Percentiles rank a stretch among this genome's conserved stretches.
phyloP scores from a whole-genome alignment of 345 rosid species.

The Rubroshorea leprosula region DNA sequence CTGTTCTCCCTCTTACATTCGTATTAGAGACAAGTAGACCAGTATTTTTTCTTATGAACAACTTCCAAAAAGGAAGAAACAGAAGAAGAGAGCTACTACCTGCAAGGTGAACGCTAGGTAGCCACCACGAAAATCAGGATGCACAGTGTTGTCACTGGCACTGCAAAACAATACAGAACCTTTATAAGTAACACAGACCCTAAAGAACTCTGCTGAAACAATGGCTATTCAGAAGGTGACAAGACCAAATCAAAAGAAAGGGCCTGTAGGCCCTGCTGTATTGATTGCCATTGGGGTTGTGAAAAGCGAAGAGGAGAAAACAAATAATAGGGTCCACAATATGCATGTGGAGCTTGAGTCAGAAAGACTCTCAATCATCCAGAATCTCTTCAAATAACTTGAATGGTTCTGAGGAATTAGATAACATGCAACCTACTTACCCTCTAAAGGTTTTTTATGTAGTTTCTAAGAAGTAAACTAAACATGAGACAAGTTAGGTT shows the following conservation, averaged over 20 bases:
- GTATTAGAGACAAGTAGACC: no score
- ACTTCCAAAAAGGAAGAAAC: slow-evolving; percentile 6
- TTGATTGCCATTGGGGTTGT: neutral
- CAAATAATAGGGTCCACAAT: neutral
- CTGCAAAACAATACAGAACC: slow-evolving; percentile 35
- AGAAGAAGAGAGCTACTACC: slow-evolving; percentile 43
- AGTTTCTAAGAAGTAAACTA: neutral
- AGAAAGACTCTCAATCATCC: slow-evolving; percentile 4
- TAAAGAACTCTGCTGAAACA: no score
- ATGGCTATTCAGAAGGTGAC: no score
- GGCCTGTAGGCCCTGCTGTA: neutral
- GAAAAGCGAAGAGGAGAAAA: neutral
- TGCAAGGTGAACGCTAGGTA: slow-evolving; percentile 77
- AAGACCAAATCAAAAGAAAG: neutral
- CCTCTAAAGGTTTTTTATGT: neutral
- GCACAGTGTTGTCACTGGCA: slow-evolving; percentile 57
- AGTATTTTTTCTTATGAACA: slow-evolving; percentile 8
- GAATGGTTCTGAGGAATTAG: slow-evolving; percentile 2
- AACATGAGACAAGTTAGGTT: slow-evolving; percentile 8
- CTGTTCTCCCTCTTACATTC: no score
- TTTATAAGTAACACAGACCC: slow-evolving; percentile 13
- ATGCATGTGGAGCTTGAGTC: neutral
- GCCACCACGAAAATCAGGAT: slow-evolving; percentile 59
- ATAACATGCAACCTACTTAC: neutral
- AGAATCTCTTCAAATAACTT: slow-evolving; percentile 10